A percentile compares a stretch with the other conserved stretches of the same genome.
Evolutionary conservation across 768 basidiomycete genomes (phyloP).

Genomic region (Jaapia argillacea): DNA sequence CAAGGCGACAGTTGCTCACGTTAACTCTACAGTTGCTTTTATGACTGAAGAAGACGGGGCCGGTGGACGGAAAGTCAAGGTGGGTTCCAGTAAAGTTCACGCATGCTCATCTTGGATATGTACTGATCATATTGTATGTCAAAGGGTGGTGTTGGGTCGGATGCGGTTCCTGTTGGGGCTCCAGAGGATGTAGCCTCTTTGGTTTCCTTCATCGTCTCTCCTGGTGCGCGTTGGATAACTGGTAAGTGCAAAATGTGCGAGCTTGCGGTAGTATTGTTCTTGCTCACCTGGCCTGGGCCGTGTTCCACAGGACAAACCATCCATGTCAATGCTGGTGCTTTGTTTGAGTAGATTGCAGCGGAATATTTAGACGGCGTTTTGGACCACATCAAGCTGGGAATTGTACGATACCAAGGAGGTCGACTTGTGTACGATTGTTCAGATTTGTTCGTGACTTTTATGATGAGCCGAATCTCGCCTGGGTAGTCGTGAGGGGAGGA

Average conservation of each 20-base stretch:
- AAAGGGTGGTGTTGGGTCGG: neutral
- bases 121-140: neutral
- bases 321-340: neutral
- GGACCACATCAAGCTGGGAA: too few relatives aligned
- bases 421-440: too few relatives aligned
- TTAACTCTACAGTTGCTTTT: neutral
- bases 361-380: too few relatives aligned
- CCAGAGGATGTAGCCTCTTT: slow-evolving; percentile 6
- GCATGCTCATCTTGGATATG: neutral
- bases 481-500: too few relatives aligned
- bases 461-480: too few relatives aligned
- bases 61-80: neutral
- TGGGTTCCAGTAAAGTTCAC: neutral
- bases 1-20: neutral
- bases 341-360: neutral
- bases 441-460: too few relatives aligned
- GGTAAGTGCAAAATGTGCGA: slow-evolving; percentile 7
- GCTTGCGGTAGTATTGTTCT: neutral
- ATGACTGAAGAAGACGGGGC: neutral
- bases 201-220: slow-evolving; percentile 6
- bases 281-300: too few relatives aligned
- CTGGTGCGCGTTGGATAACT: slow-evolving; percentile 5
- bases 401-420: too few relatives aligned
- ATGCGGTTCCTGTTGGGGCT: neutral
- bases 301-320: neutral